Base-by-base conservation (phyloP, 176 grass and related monocot species). In the Bromus sterilis region DNA sequence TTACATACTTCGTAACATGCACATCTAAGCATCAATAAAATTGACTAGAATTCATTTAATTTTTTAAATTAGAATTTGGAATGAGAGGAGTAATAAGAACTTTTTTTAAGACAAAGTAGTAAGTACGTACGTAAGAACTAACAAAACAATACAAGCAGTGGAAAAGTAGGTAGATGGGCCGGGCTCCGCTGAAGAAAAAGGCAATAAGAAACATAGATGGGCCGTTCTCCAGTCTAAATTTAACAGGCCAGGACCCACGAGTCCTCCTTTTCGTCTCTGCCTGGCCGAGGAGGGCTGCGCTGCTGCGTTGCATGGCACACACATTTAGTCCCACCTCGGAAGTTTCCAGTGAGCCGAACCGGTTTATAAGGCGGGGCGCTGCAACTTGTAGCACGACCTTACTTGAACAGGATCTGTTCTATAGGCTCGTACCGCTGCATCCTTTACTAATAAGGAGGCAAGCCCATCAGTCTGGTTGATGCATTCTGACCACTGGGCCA, bases 321-420 rank as follows among this genome's bases (percentile, higher is more conserved):
- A 51, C n/a, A n/a, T n/a, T 51, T 53, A 21, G 49, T 53, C 49
- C 18, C 48, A 51, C 48, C 48, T 51, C 48, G 48, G 18, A 8
- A 51, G 48, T 21, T 51, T 51, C 20, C 6, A 2, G 18, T 2
- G 18, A 0, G 6, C 2, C 0, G 2, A 8, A 51, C 18, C 48
- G 0, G 48, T 51, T 51, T 51, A 21, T 51, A 51, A 51, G 2
- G 18, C 18, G 6, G 0, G 48, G 18, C 2, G 18, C 48, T 8
- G 18, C 18, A 0, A 0, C 0, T 8, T 0, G 0, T 1, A 21
- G 18, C 2, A 51, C 18, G 18, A 51, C 18, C 48, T 51, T 51
- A 51, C 48, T 51, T 51, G 18, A 51, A 51, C 48, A 51, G 48
- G 48, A 51, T 51, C 48, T 51, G 48, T 51, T 51, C 48, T 51